Evolutionary conservation across 2,329 filamentous ascomycete species (phyloP).

Genomic region (Colletotrichum graminicola): DNA sequence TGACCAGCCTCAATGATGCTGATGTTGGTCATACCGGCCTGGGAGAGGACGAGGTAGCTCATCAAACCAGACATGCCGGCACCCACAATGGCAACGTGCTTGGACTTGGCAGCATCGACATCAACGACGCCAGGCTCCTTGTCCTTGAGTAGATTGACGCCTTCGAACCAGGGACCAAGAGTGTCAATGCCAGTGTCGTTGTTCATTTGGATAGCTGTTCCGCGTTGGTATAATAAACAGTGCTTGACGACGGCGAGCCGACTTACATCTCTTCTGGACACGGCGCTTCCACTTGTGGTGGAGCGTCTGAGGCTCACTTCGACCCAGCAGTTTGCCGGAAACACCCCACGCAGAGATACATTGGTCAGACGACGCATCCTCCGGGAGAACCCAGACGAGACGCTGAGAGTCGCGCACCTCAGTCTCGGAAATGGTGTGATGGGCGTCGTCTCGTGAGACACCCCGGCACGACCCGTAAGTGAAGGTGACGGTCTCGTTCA

Average conservation of each 20-base stretch:
- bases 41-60: conserved; percentile 64
- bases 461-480: conserved; percentile 45
- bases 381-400: conserved; percentile 46
- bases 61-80: conserved; percentile 75
- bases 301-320: conserved; percentile 52
- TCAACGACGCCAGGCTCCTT: conserved; percentile 66
- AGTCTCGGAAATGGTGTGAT: conserved; percentile 43
- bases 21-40: conserved; percentile 69
- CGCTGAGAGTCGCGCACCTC: conserved; percentile 43
- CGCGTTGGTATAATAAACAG: conserved; percentile 43
- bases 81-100: conserved; percentile 72
- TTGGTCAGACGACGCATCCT: conserved; percentile 47
- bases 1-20: conserved; percentile 71
- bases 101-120: conserved; percentile 66
- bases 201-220: conserved; percentile 59
- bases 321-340: conserved; percentile 49
- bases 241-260: background rate
- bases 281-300: conserved; percentile 45
- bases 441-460: conserved; percentile 35
- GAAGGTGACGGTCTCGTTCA: conserved; percentile 44
- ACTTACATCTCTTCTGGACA: conserved; percentile 41
- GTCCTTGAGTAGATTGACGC: conserved; percentile 68
- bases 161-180: conserved; percentile 74
- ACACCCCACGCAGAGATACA: conserved; percentile 57
- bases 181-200: conserved; percentile 62